Evolutionary conservation across 2,329 filamentous ascomycete species (phyloP).

Genomic region (Sporothrix inflata): DNA sequence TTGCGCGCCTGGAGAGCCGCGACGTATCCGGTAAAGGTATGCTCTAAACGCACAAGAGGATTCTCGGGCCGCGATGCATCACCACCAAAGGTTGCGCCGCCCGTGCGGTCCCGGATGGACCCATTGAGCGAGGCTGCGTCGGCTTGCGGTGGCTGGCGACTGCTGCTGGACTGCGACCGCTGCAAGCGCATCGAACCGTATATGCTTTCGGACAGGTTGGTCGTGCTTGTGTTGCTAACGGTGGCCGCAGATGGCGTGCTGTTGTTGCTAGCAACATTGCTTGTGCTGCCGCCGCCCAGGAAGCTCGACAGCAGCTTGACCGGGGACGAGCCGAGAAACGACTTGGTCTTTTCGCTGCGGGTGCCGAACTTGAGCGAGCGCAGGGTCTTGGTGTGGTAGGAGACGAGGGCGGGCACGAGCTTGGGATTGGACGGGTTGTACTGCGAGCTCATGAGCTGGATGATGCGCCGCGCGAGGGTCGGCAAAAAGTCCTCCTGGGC

Average conservation of each 20-base stretch:
- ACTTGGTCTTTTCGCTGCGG: constrained; percentile 66
- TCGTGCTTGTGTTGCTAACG: constrained; percentile 18
- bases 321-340: constrained; percentile 79
- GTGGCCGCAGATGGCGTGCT: constrained; percentile 38
- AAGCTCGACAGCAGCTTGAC: constrained; percentile 89
- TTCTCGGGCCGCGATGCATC: constrained; percentile 64
- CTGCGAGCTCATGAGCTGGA: constrained; percentile 71
- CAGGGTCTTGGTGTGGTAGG: constrained; percentile 77
- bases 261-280: constrained; percentile 50
- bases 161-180: constrained; percentile 36
- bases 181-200: constrained; percentile 30
- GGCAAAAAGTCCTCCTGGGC: constrained; percentile 72
- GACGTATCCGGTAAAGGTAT: constrained; percentile 82
- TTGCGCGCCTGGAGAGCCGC: constrained; percentile 82
- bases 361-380: constrained; percentile 67
- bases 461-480: constrained; percentile 73
- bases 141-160: constrained; percentile 33
- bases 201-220: constrained; percentile 42
- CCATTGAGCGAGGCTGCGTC: constrained; percentile 53
- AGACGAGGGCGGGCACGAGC: constrained; percentile 70
- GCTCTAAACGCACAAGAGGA: constrained; percentile 74
- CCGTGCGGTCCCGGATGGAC: constrained; percentile 54
- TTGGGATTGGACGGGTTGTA: constrained; percentile 67
- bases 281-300: constrained; percentile 48
- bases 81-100: constrained; percentile 45